These are phyloP conservation scores for Drechslerella dactyloides DNA, from an alignment of 2,329 filamentous ascomycete species.

Conservation along the genomic window DNA sequence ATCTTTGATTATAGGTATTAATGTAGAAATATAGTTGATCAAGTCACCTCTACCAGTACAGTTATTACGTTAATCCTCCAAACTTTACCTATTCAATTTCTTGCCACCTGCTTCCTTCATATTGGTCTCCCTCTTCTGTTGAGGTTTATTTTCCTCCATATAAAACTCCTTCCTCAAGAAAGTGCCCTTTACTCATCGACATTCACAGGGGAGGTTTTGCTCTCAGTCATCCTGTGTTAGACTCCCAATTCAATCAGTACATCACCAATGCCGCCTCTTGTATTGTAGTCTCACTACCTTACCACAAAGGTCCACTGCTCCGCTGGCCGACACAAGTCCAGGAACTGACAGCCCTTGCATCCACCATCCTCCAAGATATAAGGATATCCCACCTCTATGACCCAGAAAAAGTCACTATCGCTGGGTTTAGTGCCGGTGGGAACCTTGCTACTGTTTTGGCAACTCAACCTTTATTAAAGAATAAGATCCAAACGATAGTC, in stretches of 20 bases:
- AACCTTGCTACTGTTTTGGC: constrained; percentile 57
- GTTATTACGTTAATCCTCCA: constrained; percentile 35
- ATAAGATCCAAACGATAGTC: constrained; percentile 28
- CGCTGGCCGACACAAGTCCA: constrained; percentile 61
- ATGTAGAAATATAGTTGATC: no score
- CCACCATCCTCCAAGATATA: constrained; percentile 60
- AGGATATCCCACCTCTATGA: constrained; percentile 59
- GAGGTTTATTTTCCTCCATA: constrained; percentile 41
- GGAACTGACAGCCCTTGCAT: constrained; percentile 61
- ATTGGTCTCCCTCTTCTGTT: constrained; percentile 27
- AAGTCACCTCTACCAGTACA: constrained; percentile 29
- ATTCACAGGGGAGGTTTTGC: constrained; percentile 65
- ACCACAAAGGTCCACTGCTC: constrained; percentile 61
- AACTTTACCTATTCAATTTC: constrained; percentile 28
- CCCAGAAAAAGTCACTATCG: constrained; percentile 58
- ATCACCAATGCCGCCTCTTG: constrained; percentile 59
- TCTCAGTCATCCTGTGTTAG: constrained; percentile 59
- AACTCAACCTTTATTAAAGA: constrained; percentile 23
- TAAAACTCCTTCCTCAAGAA: not conserved
- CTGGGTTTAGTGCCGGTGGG: constrained; percentile 64
- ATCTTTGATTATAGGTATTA: no score
- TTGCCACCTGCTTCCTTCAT: constrained; percentile 27
- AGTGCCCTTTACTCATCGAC: constrained; percentile 60
- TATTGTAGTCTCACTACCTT: constrained; percentile 62
- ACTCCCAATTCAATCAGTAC: constrained; percentile 61